Evolutionary conservation across 129 eudicot species (phyloP).

Genomic region (Lactuca saligna): DNA sequence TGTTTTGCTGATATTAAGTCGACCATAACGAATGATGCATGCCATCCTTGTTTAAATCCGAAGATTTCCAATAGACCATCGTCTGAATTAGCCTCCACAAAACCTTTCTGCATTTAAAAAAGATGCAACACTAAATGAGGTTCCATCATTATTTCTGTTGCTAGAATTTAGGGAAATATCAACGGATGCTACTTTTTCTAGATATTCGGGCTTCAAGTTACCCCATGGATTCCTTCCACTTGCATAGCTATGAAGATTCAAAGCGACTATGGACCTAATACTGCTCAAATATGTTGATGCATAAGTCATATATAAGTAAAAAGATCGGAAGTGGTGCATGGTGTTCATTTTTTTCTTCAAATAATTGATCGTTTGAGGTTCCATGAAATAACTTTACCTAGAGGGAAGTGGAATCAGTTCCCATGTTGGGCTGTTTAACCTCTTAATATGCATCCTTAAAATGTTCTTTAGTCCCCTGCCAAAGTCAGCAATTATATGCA

Average conservation of each 20-base stretch:
- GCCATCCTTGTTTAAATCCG: constrained; percentile 99
- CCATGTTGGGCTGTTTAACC: constrained; percentile 60
- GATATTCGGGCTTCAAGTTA: constrained; percentile 69
- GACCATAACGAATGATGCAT: constrained; percentile 93
- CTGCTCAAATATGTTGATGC: constrained; percentile 20
- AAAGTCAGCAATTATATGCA: constrained; percentile 15
- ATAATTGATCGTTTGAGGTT: not conserved
- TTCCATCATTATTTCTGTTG: not conserved
- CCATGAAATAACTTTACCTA: constrained; percentile 41
- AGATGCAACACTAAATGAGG: not conserved
- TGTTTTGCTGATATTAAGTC: constrained; percentile 91
- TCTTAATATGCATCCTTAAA: constrained; percentile 66
- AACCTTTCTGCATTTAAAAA: constrained; percentile 65
- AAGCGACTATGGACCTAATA: constrained; percentile 76
- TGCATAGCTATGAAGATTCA: constrained; percentile 83
- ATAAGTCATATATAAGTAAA: not conserved
- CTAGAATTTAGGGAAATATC: no score
- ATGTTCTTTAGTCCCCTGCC: constrained; percentile 86
- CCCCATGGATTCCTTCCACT: constrained; percentile 98
- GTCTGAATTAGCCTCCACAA: constrained; percentile 84
- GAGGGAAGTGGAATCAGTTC: constrained; percentile 63
- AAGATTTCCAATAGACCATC: constrained; percentile 87
- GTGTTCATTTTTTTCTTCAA: not conserved
- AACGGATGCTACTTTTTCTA: constrained; percentile 60
- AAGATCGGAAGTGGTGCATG: not conserved